A percentile compares a stretch with the other conserved stretches of the same genome.
Evolutionary conservation across 2,329 filamentous ascomycete species (phyloP).

Genomic region (Cladosporium oxysporum): DNA sequence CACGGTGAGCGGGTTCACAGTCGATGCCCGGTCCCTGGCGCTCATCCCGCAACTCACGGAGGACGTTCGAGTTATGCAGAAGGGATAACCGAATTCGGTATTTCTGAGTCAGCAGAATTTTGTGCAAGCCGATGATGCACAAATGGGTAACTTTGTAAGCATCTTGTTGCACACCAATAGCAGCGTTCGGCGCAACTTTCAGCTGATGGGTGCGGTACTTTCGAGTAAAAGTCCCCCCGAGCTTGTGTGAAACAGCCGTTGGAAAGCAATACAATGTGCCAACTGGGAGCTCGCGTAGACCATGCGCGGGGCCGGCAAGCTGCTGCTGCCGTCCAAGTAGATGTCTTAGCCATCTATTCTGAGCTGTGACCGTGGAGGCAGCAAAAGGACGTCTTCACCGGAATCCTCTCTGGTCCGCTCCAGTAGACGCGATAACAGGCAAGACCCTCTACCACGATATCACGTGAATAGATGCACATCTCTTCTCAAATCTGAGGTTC

Average conservation of each 20-base stretch:
- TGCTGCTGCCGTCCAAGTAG: too few species aligned
- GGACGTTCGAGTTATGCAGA: neutral
- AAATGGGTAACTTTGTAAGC: neutral
- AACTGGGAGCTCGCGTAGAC: neutral
- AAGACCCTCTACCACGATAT: too few species aligned
- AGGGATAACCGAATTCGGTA: neutral
- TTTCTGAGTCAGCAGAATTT: neutral
- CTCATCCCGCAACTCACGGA: too few species aligned
- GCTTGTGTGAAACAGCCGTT: neutral
- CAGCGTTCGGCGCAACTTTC: neutral
- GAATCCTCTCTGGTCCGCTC: neutral
- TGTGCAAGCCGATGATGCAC: neutral
- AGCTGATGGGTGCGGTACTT: neutral
- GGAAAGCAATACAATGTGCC: neutral
- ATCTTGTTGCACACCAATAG: neutral
- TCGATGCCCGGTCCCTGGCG: neutral
- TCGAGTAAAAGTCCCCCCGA: neutral
- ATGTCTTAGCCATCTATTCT: too few species aligned
- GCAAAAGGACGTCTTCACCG: neutral
- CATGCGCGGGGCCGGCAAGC: too few species aligned
- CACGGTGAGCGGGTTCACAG: neutral
- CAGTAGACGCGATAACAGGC: neutral
- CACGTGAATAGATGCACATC: too few species aligned
- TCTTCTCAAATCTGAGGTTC: too few species aligned
- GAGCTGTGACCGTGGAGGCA: too few species aligned